Percentiles rank a stretch among this genome's conserved stretches.
Conservation (phyloP, 2,329 filamentous ascomycete genomes). For the Hyphodiscus sp. region DNA sequence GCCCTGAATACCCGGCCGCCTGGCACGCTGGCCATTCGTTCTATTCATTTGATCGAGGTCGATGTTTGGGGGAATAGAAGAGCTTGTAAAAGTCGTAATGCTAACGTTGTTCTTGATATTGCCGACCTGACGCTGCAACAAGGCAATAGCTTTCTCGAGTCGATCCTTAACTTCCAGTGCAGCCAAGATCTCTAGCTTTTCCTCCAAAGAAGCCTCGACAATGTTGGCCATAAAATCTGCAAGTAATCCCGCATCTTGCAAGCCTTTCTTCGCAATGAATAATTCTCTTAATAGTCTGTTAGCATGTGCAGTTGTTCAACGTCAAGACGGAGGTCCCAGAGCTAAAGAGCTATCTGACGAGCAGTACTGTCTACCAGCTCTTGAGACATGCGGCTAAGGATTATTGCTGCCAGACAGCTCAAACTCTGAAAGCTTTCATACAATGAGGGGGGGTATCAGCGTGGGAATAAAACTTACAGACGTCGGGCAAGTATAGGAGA, state of each 20-base stretch:
- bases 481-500: conserved; percentile 81
- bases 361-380: too few relatives aligned
- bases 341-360: too few relatives aligned
- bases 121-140: conserved; percentile 75
- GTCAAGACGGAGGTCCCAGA: too few relatives aligned
- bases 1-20: conserved; percentile 22
- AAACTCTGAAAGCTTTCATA: too few relatives aligned
- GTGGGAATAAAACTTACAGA: conserved; percentile 35
- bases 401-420: too few relatives aligned
- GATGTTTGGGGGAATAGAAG: conserved; percentile 53
- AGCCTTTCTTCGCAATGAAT: conserved; percentile 76
- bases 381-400: too few relatives aligned
- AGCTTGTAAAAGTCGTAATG: conserved; percentile 69
- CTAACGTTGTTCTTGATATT: conserved; percentile 83
- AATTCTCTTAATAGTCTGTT: conserved; percentile 44
- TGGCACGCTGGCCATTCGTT: conserved; percentile 35
- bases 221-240: conserved; percentile 98
- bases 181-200: conserved; percentile 83
- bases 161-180: conserved; percentile 72
- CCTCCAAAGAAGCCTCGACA: conserved; percentile 79
- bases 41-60: conserved; percentile 48
- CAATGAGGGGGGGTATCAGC: too few relatives aligned
- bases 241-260: conserved; percentile 74
- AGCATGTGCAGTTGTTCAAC: too few relatives aligned
- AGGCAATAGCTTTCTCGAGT: conserved; percentile 73